Conservation (phyloP, 495 filamentous ascomycete genomes). For the Aspergillus hancockii region DNA sequence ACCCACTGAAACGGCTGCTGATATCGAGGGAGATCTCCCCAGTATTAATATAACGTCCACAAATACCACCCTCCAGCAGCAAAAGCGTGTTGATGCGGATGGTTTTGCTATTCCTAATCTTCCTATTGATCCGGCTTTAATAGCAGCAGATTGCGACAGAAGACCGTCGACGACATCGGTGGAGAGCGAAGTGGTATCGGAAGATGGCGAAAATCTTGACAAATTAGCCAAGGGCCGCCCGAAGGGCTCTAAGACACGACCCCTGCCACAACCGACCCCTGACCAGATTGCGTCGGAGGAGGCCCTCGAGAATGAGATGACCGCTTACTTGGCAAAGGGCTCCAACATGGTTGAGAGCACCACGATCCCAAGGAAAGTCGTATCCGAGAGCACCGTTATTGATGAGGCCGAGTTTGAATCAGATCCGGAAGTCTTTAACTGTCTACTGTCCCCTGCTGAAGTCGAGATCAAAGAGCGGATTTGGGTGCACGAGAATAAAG, state of each 20-base stretch:
- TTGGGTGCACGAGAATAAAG: constrained; percentile 92
- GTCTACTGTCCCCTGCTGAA: constrained; percentile 70
- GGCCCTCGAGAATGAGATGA: constrained; percentile 47
- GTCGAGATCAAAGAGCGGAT: constrained; percentile 78
- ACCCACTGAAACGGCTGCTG: constrained; percentile 49
- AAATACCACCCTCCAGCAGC: constrained; percentile 20
- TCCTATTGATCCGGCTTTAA: constrained; percentile 48
- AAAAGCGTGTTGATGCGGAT: constrained; percentile 45
- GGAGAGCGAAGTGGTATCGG: constrained; percentile 26
- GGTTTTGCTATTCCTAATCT: constrained; percentile 49
- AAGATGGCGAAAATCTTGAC: constrained; percentile 21
- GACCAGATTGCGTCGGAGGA: constrained; percentile 47
- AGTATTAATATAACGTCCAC: constrained; percentile 19
- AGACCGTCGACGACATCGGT: constrained; percentile 24
- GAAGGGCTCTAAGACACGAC: constrained; percentile 35
- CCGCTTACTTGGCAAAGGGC: constrained; percentile 36
- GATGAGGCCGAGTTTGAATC: constrained; percentile 73
- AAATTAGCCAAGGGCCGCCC: constrained; percentile 25
- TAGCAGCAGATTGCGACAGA: constrained; percentile 22
- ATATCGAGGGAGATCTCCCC: constrained; percentile 40
- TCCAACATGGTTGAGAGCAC: constrained; percentile 41
- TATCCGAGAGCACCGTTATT: constrained; percentile 57
- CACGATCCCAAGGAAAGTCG: constrained; percentile 21
- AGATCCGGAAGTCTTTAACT: constrained; percentile 78
- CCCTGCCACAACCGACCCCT: constrained; percentile 33